A percentile compares a stretch with the other conserved stretches of the same genome.
Conservation (phyloP, 441 rosid genomes). For the Populus hybrid region DNA sequence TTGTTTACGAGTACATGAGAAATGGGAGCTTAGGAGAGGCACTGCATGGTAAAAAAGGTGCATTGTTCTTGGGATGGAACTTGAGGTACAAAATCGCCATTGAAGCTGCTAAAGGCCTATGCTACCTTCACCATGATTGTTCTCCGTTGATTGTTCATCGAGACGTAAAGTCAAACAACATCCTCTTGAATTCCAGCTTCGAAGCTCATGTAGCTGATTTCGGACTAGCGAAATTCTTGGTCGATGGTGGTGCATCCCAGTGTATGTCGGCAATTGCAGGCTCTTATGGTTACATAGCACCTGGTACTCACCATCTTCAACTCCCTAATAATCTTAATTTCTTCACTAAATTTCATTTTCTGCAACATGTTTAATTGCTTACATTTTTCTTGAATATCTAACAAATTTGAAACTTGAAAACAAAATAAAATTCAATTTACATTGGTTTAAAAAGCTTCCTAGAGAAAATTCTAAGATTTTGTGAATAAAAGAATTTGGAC, state of each 20-base stretch:
- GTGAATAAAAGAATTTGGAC: too few species aligned
- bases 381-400: too few species aligned
- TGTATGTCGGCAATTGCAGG: conserved; percentile 99
- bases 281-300: conserved; percentile 97
- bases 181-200: conserved; percentile 72
- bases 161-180: conserved; percentile 94
- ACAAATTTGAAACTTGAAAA: too few species aligned
- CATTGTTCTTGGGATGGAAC: conserved; percentile 73
- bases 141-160: conserved; percentile 91
- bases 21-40: conserved; percentile 97
- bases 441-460: too few species aligned
- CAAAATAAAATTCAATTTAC: too few species aligned
- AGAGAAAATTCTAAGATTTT: too few species aligned
- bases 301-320: conserved; percentile 47
- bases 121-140: conserved; percentile 98
- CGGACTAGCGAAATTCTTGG: conserved; percentile 88
- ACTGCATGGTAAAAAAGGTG: conserved; percentile 92
- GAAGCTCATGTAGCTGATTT: conserved; percentile 99
- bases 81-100: conserved; percentile 88
- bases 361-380: background rate
- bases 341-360: background rate
- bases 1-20: conserved; percentile 95
- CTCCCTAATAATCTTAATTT: background rate
- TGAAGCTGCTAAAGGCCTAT: conserved; percentile 94
- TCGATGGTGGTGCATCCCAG: conserved; percentile 84